A percentile compares a stretch with the other conserved stretches of the same genome.
phyloP scores from a whole-genome alignment of 108 stramenopile genomes.

The Skeletonema marinoi region DNA sequence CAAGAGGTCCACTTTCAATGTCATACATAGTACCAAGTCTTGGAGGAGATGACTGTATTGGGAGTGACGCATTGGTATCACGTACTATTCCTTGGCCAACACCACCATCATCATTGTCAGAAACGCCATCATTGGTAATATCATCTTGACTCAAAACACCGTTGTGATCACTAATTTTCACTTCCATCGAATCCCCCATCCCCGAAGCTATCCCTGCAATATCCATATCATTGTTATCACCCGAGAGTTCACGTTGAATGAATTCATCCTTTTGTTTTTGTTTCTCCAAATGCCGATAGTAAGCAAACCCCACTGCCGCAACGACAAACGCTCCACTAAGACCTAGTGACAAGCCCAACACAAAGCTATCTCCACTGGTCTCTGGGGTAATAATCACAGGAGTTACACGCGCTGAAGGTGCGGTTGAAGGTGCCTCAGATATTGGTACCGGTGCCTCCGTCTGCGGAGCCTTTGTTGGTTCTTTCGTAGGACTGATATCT shows the following conservation, averaged over 20 bases:
- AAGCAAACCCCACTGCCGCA: constrained; percentile 3
- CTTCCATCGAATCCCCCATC: not conserved
- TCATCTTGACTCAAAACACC: not conserved
- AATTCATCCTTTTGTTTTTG: not conserved
- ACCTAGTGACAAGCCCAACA: constrained; percentile 26
- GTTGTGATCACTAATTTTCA: not conserved
- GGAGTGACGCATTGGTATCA: not conserved
- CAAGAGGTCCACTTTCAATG: not conserved
- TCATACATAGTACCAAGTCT: not conserved
- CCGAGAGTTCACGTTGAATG: not conserved
- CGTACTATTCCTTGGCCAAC: not conserved
- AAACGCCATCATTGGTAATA: not conserved
- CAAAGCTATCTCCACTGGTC: constrained; percentile 12
- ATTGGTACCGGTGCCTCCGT: not conserved
- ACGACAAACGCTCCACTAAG: constrained; percentile 22
- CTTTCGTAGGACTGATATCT: not conserved
- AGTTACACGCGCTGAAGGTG: not conserved
- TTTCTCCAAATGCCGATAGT: constrained; percentile 6
- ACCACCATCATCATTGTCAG: not conserved
- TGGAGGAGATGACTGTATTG: not conserved
- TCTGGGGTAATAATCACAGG: not conserved
- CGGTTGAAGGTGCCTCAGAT: not conserved
- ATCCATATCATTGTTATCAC: not conserved
- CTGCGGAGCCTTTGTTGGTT: not conserved
- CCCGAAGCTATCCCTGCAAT: not conserved